phyloP scores from a whole-genome alignment of 2,329 filamentous ascomycete genomes.

The Magnaporthiopsis incrustans region DNA sequence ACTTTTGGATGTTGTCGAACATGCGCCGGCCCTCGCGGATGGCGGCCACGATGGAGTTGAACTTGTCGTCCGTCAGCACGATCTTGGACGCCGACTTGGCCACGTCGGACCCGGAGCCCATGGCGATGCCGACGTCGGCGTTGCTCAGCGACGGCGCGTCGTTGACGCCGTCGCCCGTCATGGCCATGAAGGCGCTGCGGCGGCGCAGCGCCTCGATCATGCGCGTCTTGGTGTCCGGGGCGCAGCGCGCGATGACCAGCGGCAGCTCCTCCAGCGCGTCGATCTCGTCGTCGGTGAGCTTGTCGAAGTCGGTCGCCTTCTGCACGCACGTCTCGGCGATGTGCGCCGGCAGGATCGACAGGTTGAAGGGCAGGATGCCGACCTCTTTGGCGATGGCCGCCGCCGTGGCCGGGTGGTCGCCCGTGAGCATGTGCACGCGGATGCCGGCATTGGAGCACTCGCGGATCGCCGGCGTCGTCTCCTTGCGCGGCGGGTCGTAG shows the following conservation, averaged over 20 bases:
- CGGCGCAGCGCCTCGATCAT: slow-evolving; percentile 87
- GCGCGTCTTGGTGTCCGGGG: slow-evolving; percentile 77
- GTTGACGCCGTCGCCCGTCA: slow-evolving; percentile 86
- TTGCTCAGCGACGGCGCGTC: slow-evolving; percentile 74
- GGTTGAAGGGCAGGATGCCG: slow-evolving; percentile 62
- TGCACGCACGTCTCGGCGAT: slow-evolving; percentile 64
- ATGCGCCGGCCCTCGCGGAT: slow-evolving; percentile 78
- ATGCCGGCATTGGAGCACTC: slow-evolving; percentile 68
- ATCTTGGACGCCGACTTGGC: slow-evolving; percentile 77
- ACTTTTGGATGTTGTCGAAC: slow-evolving; percentile 87
- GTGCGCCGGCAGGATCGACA: slow-evolving; percentile 48
- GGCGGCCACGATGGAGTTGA: slow-evolving; percentile 75
- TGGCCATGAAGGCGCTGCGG: slow-evolving; percentile 67
- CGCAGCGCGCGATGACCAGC: slow-evolving; percentile 75
- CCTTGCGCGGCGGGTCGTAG: slow-evolving; percentile 76
- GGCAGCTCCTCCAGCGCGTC: slow-evolving; percentile 68
- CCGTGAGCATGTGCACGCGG: slow-evolving; percentile 76
- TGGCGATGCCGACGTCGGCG: slow-evolving; percentile 81
- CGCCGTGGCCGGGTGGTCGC: slow-evolving; percentile 72
- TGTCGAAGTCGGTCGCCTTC: slow-evolving; percentile 72
- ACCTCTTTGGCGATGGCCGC: slow-evolving; percentile 72
- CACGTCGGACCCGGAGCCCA: slow-evolving; percentile 83
- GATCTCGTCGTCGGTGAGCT: slow-evolving; percentile 65
- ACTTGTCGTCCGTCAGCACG: slow-evolving; percentile 81
- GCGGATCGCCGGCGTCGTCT: slow-evolving; percentile 65